A percentile compares a stretch with the other conserved stretches of the same genome.
Evolutionary conservation across 2,329 filamentous ascomycete genomes (phyloP).

Genomic region (Beauveria scarabaeidicola): DNA sequence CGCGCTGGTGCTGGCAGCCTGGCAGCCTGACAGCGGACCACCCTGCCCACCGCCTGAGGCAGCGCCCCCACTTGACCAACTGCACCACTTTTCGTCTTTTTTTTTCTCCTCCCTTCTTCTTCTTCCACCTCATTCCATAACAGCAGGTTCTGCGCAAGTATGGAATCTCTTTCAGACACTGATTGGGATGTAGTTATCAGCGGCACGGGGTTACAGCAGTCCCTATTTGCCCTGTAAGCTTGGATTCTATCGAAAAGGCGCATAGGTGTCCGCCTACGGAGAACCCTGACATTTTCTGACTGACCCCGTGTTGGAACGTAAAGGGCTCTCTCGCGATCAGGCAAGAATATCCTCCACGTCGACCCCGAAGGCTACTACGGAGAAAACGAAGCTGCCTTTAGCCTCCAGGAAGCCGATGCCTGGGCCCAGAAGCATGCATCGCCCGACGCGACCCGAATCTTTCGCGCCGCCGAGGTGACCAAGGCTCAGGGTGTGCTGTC

Average conservation of each 20-base stretch:
- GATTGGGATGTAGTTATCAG: constrained; percentile 73
- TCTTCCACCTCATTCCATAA: constrained; percentile 8
- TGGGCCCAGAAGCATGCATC: constrained; percentile 50
- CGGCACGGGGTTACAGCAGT: constrained; percentile 71
- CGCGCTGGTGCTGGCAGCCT: neutral
- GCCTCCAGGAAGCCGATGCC: constrained; percentile 67
- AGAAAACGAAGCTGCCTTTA: constrained; percentile 75
- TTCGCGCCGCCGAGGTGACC: constrained; percentile 26
- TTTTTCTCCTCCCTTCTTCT: constrained; percentile 12
- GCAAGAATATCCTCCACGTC: constrained; percentile 84
- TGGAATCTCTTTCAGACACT: constrained; percentile 68
- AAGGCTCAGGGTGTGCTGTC: constrained; percentile 42
- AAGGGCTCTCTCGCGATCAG: constrained; percentile 87
- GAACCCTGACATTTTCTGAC: constrained; percentile 19
- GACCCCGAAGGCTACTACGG: constrained; percentile 87
- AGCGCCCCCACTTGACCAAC: constrained; percentile 8
- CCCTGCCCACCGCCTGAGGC: neutral
- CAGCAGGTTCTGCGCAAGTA: constrained; percentile 27
- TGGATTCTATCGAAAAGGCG: constrained; percentile 22
- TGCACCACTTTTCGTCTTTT: constrained; percentile 13
- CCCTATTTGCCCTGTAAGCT: constrained; percentile 68
- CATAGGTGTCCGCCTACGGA: constrained; percentile 8
- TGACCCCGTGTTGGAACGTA: constrained; percentile 23
- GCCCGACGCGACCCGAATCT: constrained; percentile 18
- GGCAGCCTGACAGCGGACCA: neutral